Base-by-base conservation (phyloP, 148 eudicot species). In the Salicornia ramosissima region DNA sequence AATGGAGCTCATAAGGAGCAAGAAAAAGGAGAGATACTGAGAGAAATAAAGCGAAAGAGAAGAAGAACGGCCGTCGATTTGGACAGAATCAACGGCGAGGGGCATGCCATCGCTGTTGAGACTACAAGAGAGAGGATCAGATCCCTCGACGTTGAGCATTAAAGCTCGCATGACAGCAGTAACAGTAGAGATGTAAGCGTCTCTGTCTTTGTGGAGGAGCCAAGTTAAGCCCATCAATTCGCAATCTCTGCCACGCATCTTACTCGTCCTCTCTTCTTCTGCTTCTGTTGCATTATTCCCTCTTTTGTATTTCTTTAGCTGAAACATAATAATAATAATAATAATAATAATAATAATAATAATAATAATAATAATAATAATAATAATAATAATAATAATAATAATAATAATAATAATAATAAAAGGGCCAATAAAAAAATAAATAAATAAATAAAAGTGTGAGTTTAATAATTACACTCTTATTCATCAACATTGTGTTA, bases 161-260 rank as follows among this genome's bases (percentile, higher is more conserved):
- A 86, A 66, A 34, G 90, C 93, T 75, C 96, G 64, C 43, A 92
- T 73, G 21, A 92, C 97, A 5, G 85, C 62, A 12, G 93, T 83
- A 6, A 92, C 97, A 0, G 96, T 90, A 50, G 83, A 83, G 46
- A 92, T 86, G 75, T 92, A 90, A 24, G 88, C 79, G 25, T 85
- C 72, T 67, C 89, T 75, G 80, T 92, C 81, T 80, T 90, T 87
- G 77, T 88, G 71, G 0, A 92, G 93, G 26, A 92, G 96, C 97
- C 97, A 92, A 52, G 96, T 92, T 22, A 92, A 77, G 40, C 97
- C 97, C 97, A 92, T 92, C 53, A 92, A 80, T 62, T 90, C 84
- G 40, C 97, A 92, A 69, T 92, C 96, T 65, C 74, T 83, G 67
- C 76, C 79, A 4, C 80, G 85, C 93, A 92, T 87, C 78, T 85